Evolutionary conservation across 2,329 filamentous ascomycete species (phyloP), one percentile per base, ranked within the genome.

Genomic region (Fusarium sp.): DNA sequence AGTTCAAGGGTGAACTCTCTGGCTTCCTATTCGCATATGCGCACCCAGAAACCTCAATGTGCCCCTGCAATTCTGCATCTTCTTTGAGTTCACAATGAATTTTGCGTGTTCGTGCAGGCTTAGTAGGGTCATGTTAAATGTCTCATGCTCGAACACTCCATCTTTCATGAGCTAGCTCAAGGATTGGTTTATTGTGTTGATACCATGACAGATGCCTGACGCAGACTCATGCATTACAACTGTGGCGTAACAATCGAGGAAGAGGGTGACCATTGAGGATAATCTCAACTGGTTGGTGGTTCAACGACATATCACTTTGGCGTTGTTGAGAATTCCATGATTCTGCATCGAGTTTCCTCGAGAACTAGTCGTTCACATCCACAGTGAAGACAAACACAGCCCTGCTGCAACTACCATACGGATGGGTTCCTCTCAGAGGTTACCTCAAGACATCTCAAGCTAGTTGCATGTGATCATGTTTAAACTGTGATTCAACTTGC

Each of bases 311-410:
- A 40, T 57, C 40, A 68, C 25, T 52, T 54, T 55, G 25, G 18
- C n/a, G 45, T 52, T 45, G 47, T 41, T 53, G 41, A 48, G 58
- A 65, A 65, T 60, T 30, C 37, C 63, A 59, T 65, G 47, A 42
- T 56, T 45, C 29, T 52, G 49, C 11, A 44, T 45, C n/a, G 40
- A 57, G 47, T 58, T 51, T 27, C 29, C 42, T 57, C 47, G 47
- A n/a, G 57, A 57, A 47, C 44, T 51, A 44, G 42, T 56, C 53
- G 42, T 44, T n/a, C 57, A 70, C 48, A 46, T 55, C 56, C 58
- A 71, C 46, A 52, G 52, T 55, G 48, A 61, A 42, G 30, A 52
- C 32, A 45, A 59, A 32, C 57, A 59, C 64, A 69, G 56, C 63
- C 58, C 30, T 55, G 20, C 18, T 55, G 14, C 42, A 46, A 41